Percentiles rank a stretch among this genome's conserved stretches.
Conservation (phyloP, 306 rosid genomes). For the Begonia loranthoides region DNA sequence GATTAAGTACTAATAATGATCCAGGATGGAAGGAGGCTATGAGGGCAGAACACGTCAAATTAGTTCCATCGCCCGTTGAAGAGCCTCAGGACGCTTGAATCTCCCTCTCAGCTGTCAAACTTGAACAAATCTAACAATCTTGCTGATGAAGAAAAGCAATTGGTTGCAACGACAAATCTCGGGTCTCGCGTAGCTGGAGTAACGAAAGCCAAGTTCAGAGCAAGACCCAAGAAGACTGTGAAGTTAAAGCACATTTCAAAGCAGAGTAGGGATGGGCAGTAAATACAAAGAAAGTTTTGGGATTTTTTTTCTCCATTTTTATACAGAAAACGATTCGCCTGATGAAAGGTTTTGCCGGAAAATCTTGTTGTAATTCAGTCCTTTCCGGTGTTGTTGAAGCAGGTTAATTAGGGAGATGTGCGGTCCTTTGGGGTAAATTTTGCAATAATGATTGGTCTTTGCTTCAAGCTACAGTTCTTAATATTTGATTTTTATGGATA, state of each 20-base stretch:
- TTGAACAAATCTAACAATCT: conserved; percentile 19
- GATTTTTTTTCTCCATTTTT: conserved; percentile 12
- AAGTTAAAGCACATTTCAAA: conserved; percentile 45
- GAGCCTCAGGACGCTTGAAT: conserved; percentile 22
- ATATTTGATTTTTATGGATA: too few species aligned
- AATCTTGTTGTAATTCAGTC: conserved; percentile 20
- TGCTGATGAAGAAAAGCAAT: conserved; percentile 15
- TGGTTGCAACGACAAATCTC: conserved; percentile 12
- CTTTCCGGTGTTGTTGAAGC: conserved; percentile 19
- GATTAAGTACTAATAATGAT: conserved; percentile 6
- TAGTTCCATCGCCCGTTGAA: conserved; percentile 26
- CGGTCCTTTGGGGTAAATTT: too few species aligned
- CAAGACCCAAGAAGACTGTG: conserved; percentile 33
- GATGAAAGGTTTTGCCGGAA: conserved; percentile 35
- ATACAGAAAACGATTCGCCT: conserved; percentile 38
- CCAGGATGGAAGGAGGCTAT: conserved; percentile 82
- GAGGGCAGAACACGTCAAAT: conserved; percentile 35
- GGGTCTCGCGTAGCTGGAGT: conserved; percentile 20
- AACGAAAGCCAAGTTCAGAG: conserved; percentile 29
- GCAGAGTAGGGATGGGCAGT: conserved; percentile 27
- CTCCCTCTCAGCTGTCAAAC: conserved; percentile 16
- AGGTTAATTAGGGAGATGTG: conserved; percentile 21
- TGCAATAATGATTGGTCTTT: too few species aligned
- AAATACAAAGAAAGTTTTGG: conserved; percentile 20
- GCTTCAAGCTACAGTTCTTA: too few species aligned